phyloP scores from a whole-genome alignment of 2,329 filamentous ascomycete genomes.

The Neonectria neomacrospora region DNA sequence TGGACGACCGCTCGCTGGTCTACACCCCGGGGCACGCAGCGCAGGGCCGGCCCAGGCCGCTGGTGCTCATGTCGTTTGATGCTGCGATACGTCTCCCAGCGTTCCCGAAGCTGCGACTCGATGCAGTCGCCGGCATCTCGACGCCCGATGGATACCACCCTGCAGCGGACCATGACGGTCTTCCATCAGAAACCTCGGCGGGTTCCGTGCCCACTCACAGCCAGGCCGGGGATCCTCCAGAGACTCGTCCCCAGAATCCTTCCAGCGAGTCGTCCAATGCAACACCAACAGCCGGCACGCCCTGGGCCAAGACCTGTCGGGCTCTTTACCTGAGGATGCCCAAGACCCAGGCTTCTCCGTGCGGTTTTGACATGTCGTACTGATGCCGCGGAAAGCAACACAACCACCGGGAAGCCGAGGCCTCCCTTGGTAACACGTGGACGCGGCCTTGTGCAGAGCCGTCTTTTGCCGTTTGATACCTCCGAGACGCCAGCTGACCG shows the following conservation, averaged over 20 bases:
- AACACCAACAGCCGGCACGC: background rate
- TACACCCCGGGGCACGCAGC: constrained; percentile 49
- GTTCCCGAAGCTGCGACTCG: constrained; percentile 26
- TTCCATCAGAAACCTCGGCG: background rate
- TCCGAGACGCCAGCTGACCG: background rate
- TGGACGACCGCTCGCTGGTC: constrained; percentile 60
- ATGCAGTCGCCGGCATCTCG: background rate
- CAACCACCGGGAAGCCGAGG: background rate
- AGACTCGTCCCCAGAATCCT: background rate
- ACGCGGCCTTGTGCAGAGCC: background rate
- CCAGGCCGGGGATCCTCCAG: background rate
- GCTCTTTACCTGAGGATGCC: constrained; percentile 15
- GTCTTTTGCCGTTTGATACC: background rate
- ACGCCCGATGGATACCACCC: background rate
- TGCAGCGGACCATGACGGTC: background rate
- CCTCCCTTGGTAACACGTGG: constrained; percentile 6
- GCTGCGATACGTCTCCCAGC: constrained; percentile 40
- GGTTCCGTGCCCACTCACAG: background rate
- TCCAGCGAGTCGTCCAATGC: background rate
- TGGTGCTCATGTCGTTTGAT: constrained; percentile 48
- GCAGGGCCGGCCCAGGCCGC: constrained; percentile 28
- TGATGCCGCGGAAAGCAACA: background rate
- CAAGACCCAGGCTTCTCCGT: constrained; percentile 1
- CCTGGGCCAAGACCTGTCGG: background rate
- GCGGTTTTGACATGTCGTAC: constrained; percentile 16